Conservation (phyloP, 768 basidiomycete species). For the Pholiota conissans region DNA sequence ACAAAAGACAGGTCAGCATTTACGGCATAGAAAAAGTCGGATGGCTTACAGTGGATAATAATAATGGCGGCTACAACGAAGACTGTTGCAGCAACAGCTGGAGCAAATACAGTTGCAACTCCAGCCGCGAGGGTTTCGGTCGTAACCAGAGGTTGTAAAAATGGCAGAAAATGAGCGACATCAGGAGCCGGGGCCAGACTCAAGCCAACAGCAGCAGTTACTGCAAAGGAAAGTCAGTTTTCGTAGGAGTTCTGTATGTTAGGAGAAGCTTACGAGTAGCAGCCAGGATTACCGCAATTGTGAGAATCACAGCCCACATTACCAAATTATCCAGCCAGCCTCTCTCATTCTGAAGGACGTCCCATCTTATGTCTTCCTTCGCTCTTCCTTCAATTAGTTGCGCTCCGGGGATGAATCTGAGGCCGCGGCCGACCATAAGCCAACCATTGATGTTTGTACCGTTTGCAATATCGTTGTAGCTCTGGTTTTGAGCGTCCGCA, state of each 20-base stretch:
- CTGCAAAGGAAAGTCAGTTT: conserved; percentile 33
- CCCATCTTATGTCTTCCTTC: conserved; percentile 84
- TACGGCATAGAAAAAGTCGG: background rate
- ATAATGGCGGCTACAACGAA: conserved; percentile 57
- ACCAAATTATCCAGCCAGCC: conserved; percentile 43
- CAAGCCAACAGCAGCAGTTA: conserved; percentile 70
- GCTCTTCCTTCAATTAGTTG: conserved; percentile 77
- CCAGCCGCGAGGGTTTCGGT: conserved; percentile 56
- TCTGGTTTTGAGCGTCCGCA: conserved; percentile 60
- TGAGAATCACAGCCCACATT: conserved; percentile 58
- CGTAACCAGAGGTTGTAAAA: conserved; percentile 54
- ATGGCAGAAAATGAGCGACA: conserved; percentile 68
- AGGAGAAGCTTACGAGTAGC: conserved; percentile 53
- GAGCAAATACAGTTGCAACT: conserved; percentile 65
- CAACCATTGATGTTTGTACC: conserved; percentile 74
- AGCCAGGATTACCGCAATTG: conserved; percentile 52
- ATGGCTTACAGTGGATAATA: conserved; percentile 55
- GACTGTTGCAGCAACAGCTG: conserved; percentile 59
- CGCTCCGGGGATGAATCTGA: conserved; percentile 61
- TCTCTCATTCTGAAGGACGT: conserved; percentile 64
- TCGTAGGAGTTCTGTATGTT: background rate
- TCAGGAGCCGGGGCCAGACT: conserved; percentile 70
- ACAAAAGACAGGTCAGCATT: conserved; percentile 2
- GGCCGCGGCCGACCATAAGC: conserved; percentile 72
- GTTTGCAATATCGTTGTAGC: conserved; percentile 72